Percentiles rank a stretch among this genome's conserved stretches.
Evolutionary conservation across 169 alveolate genomes (phyloP).

Genomic region (Plasmodium billcollinsi): DNA sequence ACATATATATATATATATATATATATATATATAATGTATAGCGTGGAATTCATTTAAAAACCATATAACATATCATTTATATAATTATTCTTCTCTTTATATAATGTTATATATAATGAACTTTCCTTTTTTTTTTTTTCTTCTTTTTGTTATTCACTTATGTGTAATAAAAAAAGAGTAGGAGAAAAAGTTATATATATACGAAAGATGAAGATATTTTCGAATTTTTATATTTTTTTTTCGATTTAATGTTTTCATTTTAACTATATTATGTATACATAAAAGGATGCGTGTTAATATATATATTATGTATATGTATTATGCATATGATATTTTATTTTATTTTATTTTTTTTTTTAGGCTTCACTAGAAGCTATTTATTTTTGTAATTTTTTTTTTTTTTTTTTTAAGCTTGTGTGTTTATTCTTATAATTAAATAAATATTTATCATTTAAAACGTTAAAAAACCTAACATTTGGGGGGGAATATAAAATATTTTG

Average conservation of each 20-base stretch:
- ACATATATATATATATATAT: no score
- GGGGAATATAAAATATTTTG: background rate
- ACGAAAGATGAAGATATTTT: background rate
- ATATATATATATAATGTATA: background rate
- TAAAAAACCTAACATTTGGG: slow-evolving; percentile 2
- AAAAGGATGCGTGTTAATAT: slow-evolving; percentile 21
- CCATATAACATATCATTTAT: background rate
- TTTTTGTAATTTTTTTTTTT: slow-evolving; percentile 19
- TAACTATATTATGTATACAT: slow-evolving; percentile 10
- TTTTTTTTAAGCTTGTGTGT: slow-evolving; percentile 17
- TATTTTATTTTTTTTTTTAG: slow-evolving; percentile 33
- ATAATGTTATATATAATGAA: background rate
- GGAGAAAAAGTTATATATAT: slow-evolving; percentile 3
- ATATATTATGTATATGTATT: slow-evolving; percentile 2
- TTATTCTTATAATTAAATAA: slow-evolving; percentile 1
- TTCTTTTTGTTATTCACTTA: background rate
- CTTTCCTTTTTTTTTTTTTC: background rate
- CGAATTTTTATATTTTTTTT: slow-evolving; percentile 13
- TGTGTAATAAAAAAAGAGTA: background rate
- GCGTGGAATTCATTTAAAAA: slow-evolving; percentile 7
- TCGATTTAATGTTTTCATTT: background rate
- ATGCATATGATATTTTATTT: no score
- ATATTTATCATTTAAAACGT: background rate
- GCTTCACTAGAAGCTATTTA: slow-evolving; percentile 74
- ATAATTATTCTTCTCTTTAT: slow-evolving; percentile 1